Conservation (phyloP, 179 eudicot species). For the Drosera spatulata region DNA sequence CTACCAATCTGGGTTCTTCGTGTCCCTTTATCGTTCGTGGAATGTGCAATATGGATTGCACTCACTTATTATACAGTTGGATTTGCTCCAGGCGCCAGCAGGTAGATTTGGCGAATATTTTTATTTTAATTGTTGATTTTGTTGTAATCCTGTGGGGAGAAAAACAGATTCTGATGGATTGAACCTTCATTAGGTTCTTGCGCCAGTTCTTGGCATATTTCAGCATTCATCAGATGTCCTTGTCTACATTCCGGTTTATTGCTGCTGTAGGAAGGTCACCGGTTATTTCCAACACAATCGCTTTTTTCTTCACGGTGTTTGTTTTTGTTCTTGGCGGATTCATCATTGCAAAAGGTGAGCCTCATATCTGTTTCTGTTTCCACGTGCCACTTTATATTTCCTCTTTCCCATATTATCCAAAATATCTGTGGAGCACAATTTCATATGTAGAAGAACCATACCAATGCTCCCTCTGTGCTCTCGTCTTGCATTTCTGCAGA, state of each 20-base stretch:
- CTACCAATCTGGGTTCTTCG: constrained; percentile 39
- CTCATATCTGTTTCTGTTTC: too few relatives aligned
- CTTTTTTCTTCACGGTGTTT: constrained; percentile 14
- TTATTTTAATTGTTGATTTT: too few relatives aligned
- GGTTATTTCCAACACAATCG: constrained; percentile 24
- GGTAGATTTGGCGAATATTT: too few relatives aligned
- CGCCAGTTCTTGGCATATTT: constrained; percentile 10
- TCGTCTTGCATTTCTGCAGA: constrained; percentile 9
- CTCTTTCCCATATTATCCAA: too few relatives aligned
- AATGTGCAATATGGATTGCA: constrained; percentile 33
- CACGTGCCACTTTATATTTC: too few relatives aligned
- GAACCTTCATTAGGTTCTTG: too few relatives aligned
- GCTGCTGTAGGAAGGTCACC: constrained; percentile 21
- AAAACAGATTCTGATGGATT: too few relatives aligned
- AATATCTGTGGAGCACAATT: too few relatives aligned
- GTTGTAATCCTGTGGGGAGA: too few relatives aligned
- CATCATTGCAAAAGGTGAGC: constrained; percentile 26
- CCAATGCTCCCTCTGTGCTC: too few relatives aligned
- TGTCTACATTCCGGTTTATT: constrained; percentile 20
- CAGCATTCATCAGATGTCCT: constrained; percentile 13
- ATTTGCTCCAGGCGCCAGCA: constrained; percentile 30
- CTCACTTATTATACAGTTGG: constrained; percentile 47
- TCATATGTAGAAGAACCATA: too few relatives aligned
- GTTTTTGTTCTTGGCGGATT: constrained; percentile 28
- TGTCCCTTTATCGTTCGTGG: constrained; percentile 31